Evolutionary conservation across 352 stramenopile species (phyloP).

Genomic region (Phytophthora capsici): DNA sequence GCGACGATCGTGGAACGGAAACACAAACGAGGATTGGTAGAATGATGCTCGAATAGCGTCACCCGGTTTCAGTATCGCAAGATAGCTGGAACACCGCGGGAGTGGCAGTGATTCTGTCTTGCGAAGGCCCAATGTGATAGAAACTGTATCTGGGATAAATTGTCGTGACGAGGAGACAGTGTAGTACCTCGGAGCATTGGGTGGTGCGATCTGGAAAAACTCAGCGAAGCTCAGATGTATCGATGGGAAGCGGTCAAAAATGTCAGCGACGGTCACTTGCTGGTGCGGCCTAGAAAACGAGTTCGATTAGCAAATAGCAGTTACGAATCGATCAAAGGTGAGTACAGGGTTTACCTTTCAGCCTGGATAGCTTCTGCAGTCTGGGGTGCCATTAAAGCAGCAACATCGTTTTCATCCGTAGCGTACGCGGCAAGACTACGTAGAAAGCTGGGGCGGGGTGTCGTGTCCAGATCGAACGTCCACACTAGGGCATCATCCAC

Average conservation of each 20-base stretch:
- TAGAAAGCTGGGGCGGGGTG: slow-evolving; percentile 66
- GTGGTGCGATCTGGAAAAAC: slow-evolving; percentile 74
- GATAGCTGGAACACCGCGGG: slow-evolving; percentile 81
- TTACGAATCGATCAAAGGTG: too few relatives aligned
- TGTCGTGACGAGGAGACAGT: slow-evolving; percentile 81
- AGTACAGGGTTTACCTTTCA: slow-evolving; percentile 36
- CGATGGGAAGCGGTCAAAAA: slow-evolving; percentile 76
- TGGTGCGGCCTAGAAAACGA: slow-evolving; percentile 32
- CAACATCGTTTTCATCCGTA: slow-evolving; percentile 57
- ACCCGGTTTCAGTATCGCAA: slow-evolving; percentile 54
- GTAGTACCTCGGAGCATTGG: slow-evolving; percentile 79
- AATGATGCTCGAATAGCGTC: slow-evolving; percentile 69
- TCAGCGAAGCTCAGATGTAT: slow-evolving; percentile 63
- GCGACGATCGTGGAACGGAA: slow-evolving; percentile 59
- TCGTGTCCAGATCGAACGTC: slow-evolving; percentile 77
- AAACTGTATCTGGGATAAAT: slow-evolving; percentile 60
- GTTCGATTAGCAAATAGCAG: too few relatives aligned
- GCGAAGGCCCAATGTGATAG: slow-evolving; percentile 77
- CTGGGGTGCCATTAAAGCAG: slow-evolving; percentile 50
- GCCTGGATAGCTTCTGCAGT: slow-evolving; percentile 53
- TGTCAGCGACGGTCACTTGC: slow-evolving; percentile 60
- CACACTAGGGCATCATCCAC: slow-evolving; percentile 78
- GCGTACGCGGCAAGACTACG: slow-evolving; percentile 66
- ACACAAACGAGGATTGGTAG: slow-evolving; percentile 80
- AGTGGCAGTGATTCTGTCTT: slow-evolving; percentile 55